Conservation (phyloP, 495 filamentous ascomycete species). For the Articulospora tetracladia region DNA sequence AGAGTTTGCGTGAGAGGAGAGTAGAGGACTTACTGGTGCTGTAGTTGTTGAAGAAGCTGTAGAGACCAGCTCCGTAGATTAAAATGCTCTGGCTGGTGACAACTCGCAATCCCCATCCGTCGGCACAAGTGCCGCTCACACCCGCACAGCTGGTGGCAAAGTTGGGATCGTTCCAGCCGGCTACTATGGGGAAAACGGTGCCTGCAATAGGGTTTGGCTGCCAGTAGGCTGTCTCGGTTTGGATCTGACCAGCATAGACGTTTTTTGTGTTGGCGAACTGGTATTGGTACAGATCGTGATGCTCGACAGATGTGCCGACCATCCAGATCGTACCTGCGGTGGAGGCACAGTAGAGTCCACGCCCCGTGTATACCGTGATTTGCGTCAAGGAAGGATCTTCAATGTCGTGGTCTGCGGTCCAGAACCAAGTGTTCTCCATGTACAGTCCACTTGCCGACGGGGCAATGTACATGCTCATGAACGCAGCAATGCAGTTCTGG, state of each 20-base stretch:
- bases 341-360: constrained; percentile 47
- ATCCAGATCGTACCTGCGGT: constrained; percentile 44
- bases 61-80: constrained; percentile 70
- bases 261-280: constrained; percentile 65
- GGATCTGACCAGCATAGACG: constrained; percentile 69
- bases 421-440: constrained; percentile 59
- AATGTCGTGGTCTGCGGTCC: constrained; percentile 53
- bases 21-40: not conserved
- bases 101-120: constrained; percentile 64
- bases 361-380: constrained; percentile 49
- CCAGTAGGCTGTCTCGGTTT: constrained; percentile 74
- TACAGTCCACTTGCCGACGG: constrained; percentile 41
- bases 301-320: constrained; percentile 66
- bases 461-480: constrained; percentile 47
- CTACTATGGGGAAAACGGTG: constrained; percentile 47
- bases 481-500: constrained; percentile 44
- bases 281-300: constrained; percentile 78
- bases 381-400: constrained; percentile 52
- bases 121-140: constrained; percentile 38
- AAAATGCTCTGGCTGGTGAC: constrained; percentile 50
- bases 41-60: constrained; percentile 68
- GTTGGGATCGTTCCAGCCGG: constrained; percentile 54
- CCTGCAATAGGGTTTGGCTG: constrained; percentile 62
- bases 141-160: constrained; percentile 53
- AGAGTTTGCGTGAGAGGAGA: not conserved